Conservation (phyloP, 306 rosid species). For the Alnus rubra region DNA sequence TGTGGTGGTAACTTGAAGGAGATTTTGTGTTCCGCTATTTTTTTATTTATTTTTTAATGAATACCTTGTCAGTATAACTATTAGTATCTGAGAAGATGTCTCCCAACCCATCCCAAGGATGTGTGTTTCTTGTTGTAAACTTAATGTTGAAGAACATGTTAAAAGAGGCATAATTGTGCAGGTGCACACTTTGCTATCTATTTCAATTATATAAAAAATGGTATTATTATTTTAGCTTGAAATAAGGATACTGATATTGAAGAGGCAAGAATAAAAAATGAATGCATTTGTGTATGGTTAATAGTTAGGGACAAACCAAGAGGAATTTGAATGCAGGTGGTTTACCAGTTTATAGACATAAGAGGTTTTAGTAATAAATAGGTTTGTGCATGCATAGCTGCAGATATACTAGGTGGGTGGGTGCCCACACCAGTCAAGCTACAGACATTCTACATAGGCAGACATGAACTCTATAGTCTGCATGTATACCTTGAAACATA, state of each 20-base stretch:
- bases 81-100: not conserved
- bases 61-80: not conserved
- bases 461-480: not conserved
- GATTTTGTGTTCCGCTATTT: not conserved
- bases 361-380: not conserved
- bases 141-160: not conserved
- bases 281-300: not conserved
- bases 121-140: not conserved
- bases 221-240: not conserved
- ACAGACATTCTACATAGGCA: not conserved
- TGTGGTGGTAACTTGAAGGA: not conserved
- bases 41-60: not conserved
- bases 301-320: not conserved
- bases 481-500: not conserved
- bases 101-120: not conserved
- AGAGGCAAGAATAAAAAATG: not conserved
- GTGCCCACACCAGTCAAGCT: not conserved
- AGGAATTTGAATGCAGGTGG: conserved; percentile 1
- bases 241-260: not conserved
- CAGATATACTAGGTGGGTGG: not conserved
- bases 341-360: not conserved
- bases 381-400: not conserved
- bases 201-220: not conserved
- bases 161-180: conserved; percentile 10
- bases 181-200: not conserved